phyloP scores from a whole-genome alignment of 371 early-diverging fungal genomes.

The Actinomortierella ambigua region DNA sequence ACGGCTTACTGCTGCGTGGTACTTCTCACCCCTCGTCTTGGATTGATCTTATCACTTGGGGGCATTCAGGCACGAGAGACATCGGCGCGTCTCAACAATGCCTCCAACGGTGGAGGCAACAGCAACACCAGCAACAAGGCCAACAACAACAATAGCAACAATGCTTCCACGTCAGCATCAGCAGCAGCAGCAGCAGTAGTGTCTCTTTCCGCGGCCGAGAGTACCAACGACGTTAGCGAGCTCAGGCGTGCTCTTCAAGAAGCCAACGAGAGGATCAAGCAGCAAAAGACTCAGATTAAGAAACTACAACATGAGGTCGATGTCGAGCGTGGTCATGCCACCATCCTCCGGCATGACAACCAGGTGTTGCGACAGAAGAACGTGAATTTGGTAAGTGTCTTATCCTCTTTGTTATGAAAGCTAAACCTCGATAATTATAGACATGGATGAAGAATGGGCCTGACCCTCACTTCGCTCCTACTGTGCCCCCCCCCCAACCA shows the following conservation, averaged over 20 bases:
- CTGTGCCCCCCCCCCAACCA: too few species aligned
- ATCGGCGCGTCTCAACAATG: constrained; percentile 26
- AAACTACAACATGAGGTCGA: constrained; percentile 69
- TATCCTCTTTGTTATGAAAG: too few species aligned
- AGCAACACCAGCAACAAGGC: constrained; percentile 7
- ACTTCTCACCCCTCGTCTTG: background rate
- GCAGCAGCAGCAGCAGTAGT: background rate
- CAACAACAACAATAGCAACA: too few species aligned
- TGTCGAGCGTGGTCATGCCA: constrained; percentile 71
- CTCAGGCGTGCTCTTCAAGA: constrained; percentile 48
- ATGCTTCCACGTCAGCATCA: background rate
- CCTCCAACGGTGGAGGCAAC: constrained; percentile 4
- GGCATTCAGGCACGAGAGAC: constrained; percentile 32
- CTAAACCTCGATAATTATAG: too few species aligned
- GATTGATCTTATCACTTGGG: background rate
- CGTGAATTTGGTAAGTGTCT: constrained; percentile 61
- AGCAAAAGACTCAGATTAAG: constrained; percentile 57
- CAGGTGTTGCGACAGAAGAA: constrained; percentile 63
- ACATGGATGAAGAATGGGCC: too few species aligned
- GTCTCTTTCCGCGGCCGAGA: background rate
- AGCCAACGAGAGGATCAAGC: constrained; percentile 47
- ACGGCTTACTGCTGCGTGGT: background rate
- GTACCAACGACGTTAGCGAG: constrained; percentile 40
- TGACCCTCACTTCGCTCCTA: too few species aligned
- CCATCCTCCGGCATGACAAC: constrained; percentile 70